Percentiles rank a stretch among this genome's conserved stretches.
These are phyloP conservation scores for Microdochium trichocladiopsis DNA, from an alignment of 2,329 filamentous ascomycete genomes.

Conservation along the genomic window DNA sequence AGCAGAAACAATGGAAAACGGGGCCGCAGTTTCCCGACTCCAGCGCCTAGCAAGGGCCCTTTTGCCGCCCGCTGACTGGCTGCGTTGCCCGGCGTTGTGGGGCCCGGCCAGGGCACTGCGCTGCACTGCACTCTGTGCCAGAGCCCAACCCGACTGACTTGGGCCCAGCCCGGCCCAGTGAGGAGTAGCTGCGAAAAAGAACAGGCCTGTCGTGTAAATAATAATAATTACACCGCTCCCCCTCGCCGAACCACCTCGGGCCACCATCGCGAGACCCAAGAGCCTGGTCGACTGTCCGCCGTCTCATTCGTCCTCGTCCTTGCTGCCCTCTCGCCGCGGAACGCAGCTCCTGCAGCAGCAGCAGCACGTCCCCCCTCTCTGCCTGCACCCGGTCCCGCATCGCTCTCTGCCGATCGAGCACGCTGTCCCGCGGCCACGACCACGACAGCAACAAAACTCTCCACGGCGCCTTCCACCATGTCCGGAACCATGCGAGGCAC, in stretches of 20 bases:
- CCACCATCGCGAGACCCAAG: not conserved
- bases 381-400: not conserved
- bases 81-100: not conserved
- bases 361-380: not conserved
- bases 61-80: not conserved
- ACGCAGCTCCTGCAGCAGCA: no score
- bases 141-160: not conserved
- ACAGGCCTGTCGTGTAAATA: not conserved
- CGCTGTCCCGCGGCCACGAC: not conserved
- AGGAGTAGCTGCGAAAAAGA: not conserved
- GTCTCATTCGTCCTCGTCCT: not conserved
- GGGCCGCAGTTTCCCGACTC: not conserved
- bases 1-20: no score
- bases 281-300: not conserved
- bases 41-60: not conserved
- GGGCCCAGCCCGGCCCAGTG: not conserved
- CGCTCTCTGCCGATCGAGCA: not conserved
- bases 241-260: not conserved
- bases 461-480: slow-evolving; percentile 25
- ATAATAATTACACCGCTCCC: not conserved
- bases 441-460: not conserved
- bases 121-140: no score
- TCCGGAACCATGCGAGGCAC: slow-evolving; percentile 63
- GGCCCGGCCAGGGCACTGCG: not conserved
- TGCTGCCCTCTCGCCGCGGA: no score